Evolutionary conservation across 2,329 filamentous ascomycete species (phyloP), one percentile per base, ranked within the genome.

Genomic region (Colletotrichum siamense): DNA sequence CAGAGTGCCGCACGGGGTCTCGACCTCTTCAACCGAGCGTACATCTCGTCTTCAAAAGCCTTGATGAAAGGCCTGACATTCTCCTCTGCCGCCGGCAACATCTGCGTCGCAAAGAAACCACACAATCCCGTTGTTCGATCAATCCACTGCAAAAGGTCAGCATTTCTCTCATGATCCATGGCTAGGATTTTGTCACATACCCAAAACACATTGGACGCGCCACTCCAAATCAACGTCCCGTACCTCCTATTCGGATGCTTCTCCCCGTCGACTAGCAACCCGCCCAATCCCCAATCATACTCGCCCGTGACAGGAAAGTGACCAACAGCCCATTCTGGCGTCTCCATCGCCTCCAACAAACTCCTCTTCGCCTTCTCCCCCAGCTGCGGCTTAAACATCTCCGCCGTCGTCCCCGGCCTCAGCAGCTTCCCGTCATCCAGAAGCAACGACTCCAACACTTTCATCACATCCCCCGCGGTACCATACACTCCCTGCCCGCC

Each of bases 361-460:
- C 52, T n/a, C 30, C 15, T 67, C 34, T 75, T 75, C 5, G 66
- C 30, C 49, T 32, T 15, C 2, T 76, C 79, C 13, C 55, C 81
- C 0, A 92, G 84, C 61, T 89, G 89, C 0, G 89, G 84, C 69
- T 82, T 79, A 78, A 91, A 91, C 81, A 92, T 85, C 59, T 83
- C 78, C 1, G 86, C 82, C 0, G 87, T 84, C 0, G 85, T 89
- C 5, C 81, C 80, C 0, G 83, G 81, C 24, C 81, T 84, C 8
- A 92, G 83, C 0, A 92, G 77, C 57, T 84, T 87, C 5, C 86
- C 87, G 69, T 91, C 89, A 62, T 91, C 86, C 3, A 81, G 80
- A 0, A 91, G 82, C 2, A 92, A 79, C 3, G 88, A 89, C 4
- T 82, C 82, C 5, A 89, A 79, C 7, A 91, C 80, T 44, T 85